Percentiles rank a stretch among this genome's conserved stretches.
Conservation (phyloP, 179 eudicot species). For the Sideroxylon spinosum region DNA sequence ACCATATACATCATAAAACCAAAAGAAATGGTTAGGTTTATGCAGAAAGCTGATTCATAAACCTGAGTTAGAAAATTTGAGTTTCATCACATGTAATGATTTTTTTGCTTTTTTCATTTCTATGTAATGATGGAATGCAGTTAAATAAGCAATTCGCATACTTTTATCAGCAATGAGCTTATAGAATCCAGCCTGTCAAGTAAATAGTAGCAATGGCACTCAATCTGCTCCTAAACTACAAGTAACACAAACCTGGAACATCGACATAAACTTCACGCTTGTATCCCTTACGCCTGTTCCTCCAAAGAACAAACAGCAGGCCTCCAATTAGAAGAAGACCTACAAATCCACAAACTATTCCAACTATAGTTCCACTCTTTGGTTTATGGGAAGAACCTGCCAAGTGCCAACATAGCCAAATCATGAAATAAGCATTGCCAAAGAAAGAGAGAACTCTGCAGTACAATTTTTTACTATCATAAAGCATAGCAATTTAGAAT, state of each 20-base stretch:
- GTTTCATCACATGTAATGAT: neutral
- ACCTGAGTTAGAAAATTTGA: neutral
- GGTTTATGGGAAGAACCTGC: conserved; percentile 60
- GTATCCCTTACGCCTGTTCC: conserved; percentile 49
- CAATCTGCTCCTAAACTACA: neutral
- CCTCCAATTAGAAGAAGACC: conserved; percentile 51
- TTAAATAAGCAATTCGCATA: neutral
- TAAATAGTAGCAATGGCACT: conserved; percentile 3
- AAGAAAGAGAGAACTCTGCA: neutral
- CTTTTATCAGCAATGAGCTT: neutral
- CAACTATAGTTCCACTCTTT: conserved; percentile 50
- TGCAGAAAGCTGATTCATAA: neutral
- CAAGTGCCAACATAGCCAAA: conserved; percentile 35
- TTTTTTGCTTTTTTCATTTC: no score
- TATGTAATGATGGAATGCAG: neutral
- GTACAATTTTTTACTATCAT: neutral
- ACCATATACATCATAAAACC: neutral
- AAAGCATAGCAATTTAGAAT: neutral
- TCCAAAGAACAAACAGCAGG: conserved; percentile 47
- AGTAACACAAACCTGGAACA: conserved; percentile 26
- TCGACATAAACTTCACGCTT: conserved; percentile 77
- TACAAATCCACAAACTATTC: conserved; percentile 50
- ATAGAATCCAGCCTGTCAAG: neutral
- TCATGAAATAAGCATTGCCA: conserved; percentile 1
- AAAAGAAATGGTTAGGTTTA: neutral